Evolutionary conservation across 352 stramenopile genomes (phyloP), one percentile per base, ranked within the genome.

Genomic region (Ophiocytium majus): DNA sequence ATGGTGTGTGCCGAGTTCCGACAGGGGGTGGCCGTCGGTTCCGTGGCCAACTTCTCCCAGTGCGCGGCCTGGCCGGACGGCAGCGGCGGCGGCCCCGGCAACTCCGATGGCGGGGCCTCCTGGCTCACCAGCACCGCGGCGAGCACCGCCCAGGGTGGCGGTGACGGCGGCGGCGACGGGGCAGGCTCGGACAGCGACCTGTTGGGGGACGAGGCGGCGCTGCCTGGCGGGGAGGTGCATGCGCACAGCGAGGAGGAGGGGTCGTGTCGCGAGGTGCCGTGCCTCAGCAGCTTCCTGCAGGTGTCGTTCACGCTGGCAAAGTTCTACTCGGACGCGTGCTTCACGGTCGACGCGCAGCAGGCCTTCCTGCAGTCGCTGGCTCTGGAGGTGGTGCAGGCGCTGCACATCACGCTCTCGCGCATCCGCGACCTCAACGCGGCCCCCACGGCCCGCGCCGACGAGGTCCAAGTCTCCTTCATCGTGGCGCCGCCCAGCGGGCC

Each of bases 321-420:
- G 5, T 87, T 87, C 37, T 87, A 87, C 64, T 64, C 79, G n/a
- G 83, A 87, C 75, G 83, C 80, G 10, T 87, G 83, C n/a, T 87
- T 87, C 50, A 87, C 83, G 9, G 78, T 85, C 33, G 76, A 80
- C 50, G 83, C 83, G 17, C 83, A 87, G 71, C 64, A 85, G 32
- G 83, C 83, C 43, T 87, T 87, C 32, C 74, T 87, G 5, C 28
- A 57, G 9, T 76, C 76, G 10, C 82, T 87, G 34, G 83, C 83
- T 17, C 66, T 81, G 9, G 83, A 87, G 80, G 71, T 87, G 28
- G 80, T 81, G 19, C 76, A 87, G 66, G 83, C 83, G 19, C 80
- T 87, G 33, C 82, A 87, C 83, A 84, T 87, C 71, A 87, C 78
- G 63, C 34, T 84, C 28, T 71, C 76, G 64, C 64, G 82, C 31